Base-by-base conservation (phyloP, 805 yeast genomes). In the Wickerhamomyces hampshirensis region DNA sequence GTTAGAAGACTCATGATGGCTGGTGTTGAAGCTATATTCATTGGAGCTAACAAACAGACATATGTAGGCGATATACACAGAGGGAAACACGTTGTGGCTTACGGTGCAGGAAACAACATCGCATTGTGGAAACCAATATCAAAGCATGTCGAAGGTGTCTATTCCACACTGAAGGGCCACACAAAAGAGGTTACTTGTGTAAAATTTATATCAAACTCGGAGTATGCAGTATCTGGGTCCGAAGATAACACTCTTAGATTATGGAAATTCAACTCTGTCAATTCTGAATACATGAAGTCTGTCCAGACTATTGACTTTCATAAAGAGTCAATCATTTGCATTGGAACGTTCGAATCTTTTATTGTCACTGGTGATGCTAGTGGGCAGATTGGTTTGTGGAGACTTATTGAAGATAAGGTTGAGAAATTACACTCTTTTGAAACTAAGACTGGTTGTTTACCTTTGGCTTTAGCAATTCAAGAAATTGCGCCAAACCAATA, bases 31-130 rank as follows among this genome's bases (percentile, higher is more conserved):
- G 84, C 83, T 13, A 64, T 79, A 4, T 81, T 83, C 53, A 65
- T 74, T 14, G 94, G 94, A 12, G 87, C 86, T 24, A 84, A 84
- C 54, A 73, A 71, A 41, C 86, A 80, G 48, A 63, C 77, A 5
- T 74, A 71, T 40, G 75, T 72, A 5, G 69, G 79, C 17, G 88
- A 77, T 48, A 71, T 69, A 45, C 65, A 69, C 40, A 36, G 52
- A 0, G 35, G 38, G 1, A 47, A 49, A 9, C 51, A 63, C 16
- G 37, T 71, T 5, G 67, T 83, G 6, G 94, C 93, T 0, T 85
- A 68, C 56, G 95, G 89, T 6, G 86, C 93, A 0, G 74, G 76
- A 2, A 68, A 64, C 29, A 69, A 74, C 13, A 63, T 84, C 33
- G 87, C 91, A 0, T 56, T 85, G 26, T 83, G 87, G 80, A 62